phyloP scores from a whole-genome alignment of 192 early-diverging fungal species.

The Thoreauomyces humboldtii region DNA sequence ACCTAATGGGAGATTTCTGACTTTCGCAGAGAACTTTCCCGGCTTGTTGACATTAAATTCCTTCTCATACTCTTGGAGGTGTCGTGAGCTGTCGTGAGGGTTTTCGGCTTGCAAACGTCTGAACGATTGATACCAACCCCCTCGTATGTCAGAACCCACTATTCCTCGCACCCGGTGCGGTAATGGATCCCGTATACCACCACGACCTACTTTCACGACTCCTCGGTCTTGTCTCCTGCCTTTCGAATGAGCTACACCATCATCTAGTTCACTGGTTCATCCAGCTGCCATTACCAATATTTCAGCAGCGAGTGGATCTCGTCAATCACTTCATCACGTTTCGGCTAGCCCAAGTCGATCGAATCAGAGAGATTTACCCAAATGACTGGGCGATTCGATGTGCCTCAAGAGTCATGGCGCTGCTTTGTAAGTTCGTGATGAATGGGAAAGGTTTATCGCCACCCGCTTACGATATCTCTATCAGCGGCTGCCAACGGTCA shows the following conservation, averaged over 20 bases:
- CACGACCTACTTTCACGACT: slow-evolving; percentile 80
- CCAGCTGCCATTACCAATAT: slow-evolving; percentile 56
- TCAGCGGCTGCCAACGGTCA: slow-evolving; percentile 72
- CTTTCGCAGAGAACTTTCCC: slow-evolving; percentile 33
- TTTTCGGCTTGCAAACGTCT: too few species aligned
- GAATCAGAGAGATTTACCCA: slow-evolving; percentile 61
- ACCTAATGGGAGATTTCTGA: not conserved
- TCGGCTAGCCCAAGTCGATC: slow-evolving; percentile 64
- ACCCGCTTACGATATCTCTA: not conserved
- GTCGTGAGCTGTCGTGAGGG: too few species aligned
- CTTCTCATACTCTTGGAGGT: slow-evolving; percentile 85
- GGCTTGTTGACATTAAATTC: slow-evolving; percentile 68
- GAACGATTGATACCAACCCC: not conserved
- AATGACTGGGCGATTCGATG: slow-evolving; percentile 81
- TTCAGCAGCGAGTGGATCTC: slow-evolving; percentile 72
- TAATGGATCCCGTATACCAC: slow-evolving; percentile 77
- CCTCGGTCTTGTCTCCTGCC: slow-evolving; percentile 77
- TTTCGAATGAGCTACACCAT: slow-evolving; percentile 84
- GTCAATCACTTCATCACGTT: slow-evolving; percentile 85
- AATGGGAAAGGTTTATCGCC: not conserved
- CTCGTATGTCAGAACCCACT: slow-evolving; percentile 66
- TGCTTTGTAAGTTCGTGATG: slow-evolving; percentile 69
- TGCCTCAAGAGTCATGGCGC: slow-evolving; percentile 85
- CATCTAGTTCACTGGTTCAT: slow-evolving; percentile 82
- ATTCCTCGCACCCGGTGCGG: slow-evolving; percentile 69